These are phyloP conservation scores for Ophiostoma piceae DNA, from an alignment of 2,329 filamentous ascomycete species.

Conservation along the genomic window DNA sequence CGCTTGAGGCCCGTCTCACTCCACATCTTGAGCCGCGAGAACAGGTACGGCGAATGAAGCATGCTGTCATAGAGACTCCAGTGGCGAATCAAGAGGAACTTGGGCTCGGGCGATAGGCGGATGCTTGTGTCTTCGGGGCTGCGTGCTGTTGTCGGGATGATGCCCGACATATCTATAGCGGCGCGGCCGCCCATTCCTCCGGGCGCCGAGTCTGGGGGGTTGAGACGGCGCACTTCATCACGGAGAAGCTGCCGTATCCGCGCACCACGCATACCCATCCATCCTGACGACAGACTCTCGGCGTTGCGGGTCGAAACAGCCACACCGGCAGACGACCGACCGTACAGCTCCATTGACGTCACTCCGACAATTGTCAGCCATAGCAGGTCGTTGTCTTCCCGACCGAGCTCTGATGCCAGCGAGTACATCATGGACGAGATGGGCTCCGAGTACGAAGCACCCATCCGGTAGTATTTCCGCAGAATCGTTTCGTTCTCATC, in stretches of 20 bases:
- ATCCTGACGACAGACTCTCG: constrained; percentile 55
- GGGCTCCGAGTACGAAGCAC: constrained; percentile 88
- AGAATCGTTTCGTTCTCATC: constrained; percentile 71
- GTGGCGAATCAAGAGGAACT: constrained; percentile 85
- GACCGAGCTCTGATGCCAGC: constrained; percentile 85
- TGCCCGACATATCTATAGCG: constrained; percentile 63
- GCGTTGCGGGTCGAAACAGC: constrained; percentile 55
- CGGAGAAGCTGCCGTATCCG: constrained; percentile 79
- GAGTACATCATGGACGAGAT: constrained; percentile 94
- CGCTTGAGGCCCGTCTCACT: constrained; percentile 82
- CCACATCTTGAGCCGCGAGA: constrained; percentile 89
- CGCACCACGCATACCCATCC: constrained; percentile 76
- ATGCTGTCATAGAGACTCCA: constrained; percentile 99
- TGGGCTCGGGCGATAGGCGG: constrained; percentile 84
- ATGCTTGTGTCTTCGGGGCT: constrained; percentile 91
- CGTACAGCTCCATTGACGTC: constrained; percentile 88
- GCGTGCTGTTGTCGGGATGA: constrained; percentile 81
- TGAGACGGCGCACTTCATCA: constrained; percentile 89
- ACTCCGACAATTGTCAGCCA: constrained; percentile 95
- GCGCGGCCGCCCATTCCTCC: not conserved
- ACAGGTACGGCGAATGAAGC: constrained; percentile 93
- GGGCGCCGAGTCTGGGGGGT: constrained; percentile 61
- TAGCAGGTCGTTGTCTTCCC: constrained; percentile 92
- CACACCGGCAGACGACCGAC: constrained; percentile 74
- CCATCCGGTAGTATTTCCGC: constrained; percentile 76